Conservation (phyloP, 345 rosid species). For the Rhizophora mangle region DNA sequence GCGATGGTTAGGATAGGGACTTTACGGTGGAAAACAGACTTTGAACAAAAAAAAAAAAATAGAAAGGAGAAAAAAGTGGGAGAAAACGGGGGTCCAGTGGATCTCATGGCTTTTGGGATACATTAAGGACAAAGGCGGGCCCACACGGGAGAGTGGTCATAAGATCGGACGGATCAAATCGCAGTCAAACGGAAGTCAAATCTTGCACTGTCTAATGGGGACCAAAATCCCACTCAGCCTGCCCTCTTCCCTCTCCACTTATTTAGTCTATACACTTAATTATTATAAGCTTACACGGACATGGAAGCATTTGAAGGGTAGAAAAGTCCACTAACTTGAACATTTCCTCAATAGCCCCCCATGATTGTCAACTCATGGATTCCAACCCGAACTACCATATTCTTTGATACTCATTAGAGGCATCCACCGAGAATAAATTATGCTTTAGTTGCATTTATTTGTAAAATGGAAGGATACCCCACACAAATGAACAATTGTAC, state of each 20-base stretch:
- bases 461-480: slow-evolving; percentile 5
- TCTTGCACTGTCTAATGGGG: background rate
- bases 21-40: too few relatives aligned
- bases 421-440: slow-evolving; percentile 17
- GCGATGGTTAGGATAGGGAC: too few relatives aligned
- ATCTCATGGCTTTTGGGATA: slow-evolving; percentile 10
- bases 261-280: background rate
- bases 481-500: background rate
- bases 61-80: background rate
- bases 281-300: background rate
- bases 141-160: background rate
- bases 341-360: slow-evolving; percentile 9
- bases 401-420: slow-evolving; percentile 9
- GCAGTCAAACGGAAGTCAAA: slow-evolving; percentile 32
- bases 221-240: slow-evolving; percentile 41
- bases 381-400: slow-evolving; percentile 28
- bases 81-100: slow-evolving; percentile 6
- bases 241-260: background rate
- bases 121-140: slow-evolving; percentile 7
- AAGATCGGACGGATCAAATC: slow-evolving; percentile 24
- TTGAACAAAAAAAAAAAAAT: background rate
- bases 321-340: slow-evolving; percentile 19
- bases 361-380: slow-evolving; percentile 52
- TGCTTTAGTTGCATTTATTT: slow-evolving; percentile 7
- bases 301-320: slow-evolving; percentile 9